Percentiles rank a stretch among this genome's conserved stretches.
phyloP scores from a whole-genome alignment of 768 basidiomycete genomes.

The Boletellus emodensis region DNA sequence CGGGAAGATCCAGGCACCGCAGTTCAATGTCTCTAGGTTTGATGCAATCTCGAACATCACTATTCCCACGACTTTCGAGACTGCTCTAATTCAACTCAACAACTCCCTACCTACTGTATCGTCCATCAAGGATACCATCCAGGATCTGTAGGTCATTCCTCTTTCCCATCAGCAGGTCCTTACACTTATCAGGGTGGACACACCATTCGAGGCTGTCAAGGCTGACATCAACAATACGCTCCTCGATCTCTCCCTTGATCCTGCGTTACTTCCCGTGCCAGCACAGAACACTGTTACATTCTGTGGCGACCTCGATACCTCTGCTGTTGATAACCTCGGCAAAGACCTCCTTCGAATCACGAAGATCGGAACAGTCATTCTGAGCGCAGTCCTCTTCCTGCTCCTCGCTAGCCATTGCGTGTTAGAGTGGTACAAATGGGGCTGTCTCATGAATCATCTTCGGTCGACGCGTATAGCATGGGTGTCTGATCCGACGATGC shows the following conservation, averaged over 20 bases:
- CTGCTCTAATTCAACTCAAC: constrained; percentile 74
- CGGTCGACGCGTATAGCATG: constrained; percentile 73
- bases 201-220: constrained; percentile 85
- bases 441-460: constrained; percentile 60
- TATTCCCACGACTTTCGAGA: constrained; percentile 73
- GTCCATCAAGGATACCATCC: constrained; percentile 65
- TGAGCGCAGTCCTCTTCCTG: constrained; percentile 67
- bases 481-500: constrained; percentile 64
- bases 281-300: constrained; percentile 63
- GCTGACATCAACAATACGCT: constrained; percentile 88
- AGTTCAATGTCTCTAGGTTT: constrained; percentile 73
- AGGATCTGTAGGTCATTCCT: constrained; percentile 54
- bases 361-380: constrained; percentile 72
- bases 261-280: constrained; percentile 74
- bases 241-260: constrained; percentile 63
- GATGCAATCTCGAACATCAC: constrained; percentile 70
- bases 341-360: constrained; percentile 73
- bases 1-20: constrained; percentile 60
- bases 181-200: constrained; percentile 54
- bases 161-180: not conserved
- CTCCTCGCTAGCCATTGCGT: constrained; percentile 70
- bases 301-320: constrained; percentile 75
- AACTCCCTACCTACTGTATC: constrained; percentile 72
- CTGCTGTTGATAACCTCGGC: constrained; percentile 82
- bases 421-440: constrained; percentile 90